Base-by-base conservation (phyloP, 2,329 filamentous ascomycete species). In the Trichoderma hamatum region DNA sequence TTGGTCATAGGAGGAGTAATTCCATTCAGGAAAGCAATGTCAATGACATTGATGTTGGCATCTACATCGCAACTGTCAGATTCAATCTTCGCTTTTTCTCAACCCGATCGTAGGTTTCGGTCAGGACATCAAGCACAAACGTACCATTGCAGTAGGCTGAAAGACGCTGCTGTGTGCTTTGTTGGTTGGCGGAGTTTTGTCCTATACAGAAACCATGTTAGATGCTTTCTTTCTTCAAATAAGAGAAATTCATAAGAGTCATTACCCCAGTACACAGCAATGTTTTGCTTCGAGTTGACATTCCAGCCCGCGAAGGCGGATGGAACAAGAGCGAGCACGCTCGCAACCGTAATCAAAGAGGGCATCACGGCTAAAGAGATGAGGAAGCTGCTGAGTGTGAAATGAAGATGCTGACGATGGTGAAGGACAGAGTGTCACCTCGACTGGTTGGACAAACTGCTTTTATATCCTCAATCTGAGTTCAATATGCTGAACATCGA, bases 251-350 rank as follows among this genome's bases (percentile, higher is more conserved):
- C 2, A n/a, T 21, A 36, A 24, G 3, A 56, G 43, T 26, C 66
- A 78, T 73, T 78, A 81, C 89, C 90, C 89, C 89, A 92, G 77
- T 92, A 92, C 1, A 91, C 82, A 30, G 85, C 88, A 66, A 92
- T 75, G 73, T 90, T 91, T 61, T 77, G 81, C 2, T 75, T 73
- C 1, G 83, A 82, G n/a, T 74, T 75, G 5, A 84, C 70, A 70
- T 83, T 78, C 72, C 87, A 85, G 14, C 80, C 82, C 24, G 82
- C 83, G 39, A 78, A 71, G 21, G 73, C 78, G 2, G 74, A 69
- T 6, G 80, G 78, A 21, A 77, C 70, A 21, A 71, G 58, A 62
- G 72, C 72, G 21, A 78, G 70, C 39, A 73, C 34, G 71, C 73
- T 70, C 65, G 72, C 73, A 30, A 68, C 51, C 10, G 71, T 70